Evolutionary conservation across 2,329 filamentous ascomycete genomes (phyloP), one percentile per base, ranked within the genome.

Genomic region (Colletotrichum godetiae): DNA sequence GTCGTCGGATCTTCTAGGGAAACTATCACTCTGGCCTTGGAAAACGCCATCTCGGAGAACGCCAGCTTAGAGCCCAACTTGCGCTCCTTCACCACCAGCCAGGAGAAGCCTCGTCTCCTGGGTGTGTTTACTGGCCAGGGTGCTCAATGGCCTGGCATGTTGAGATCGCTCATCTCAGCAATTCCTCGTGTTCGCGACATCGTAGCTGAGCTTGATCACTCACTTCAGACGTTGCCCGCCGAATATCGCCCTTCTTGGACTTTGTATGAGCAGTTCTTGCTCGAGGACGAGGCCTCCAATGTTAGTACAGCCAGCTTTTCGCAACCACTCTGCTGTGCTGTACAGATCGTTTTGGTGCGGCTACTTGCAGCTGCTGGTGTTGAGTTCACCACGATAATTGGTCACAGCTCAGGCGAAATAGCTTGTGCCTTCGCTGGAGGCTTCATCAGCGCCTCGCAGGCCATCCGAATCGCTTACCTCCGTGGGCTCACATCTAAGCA

Each of bases 351-450:
- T 11, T 67, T 82, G 0, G 75, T 81, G 10, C 76, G 80, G 5
- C 56, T 79, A 3, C 73, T 82, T 0, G 24, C 67, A 0, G 72
- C 77, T 0, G 81, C 81, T 4, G 81, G 81, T 1, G 67, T 87
- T 27, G 58, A 67, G 0, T 81, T 84, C 7, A 42, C 70, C 2
- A 80, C 79, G 1, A 83, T 86, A 0, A 81, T 87, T 2, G 86
- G 87, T 3, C 87, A 88, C 75, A 87, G 86, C 0, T 86, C 84
- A 0, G 87, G 87, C 1, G 87, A 89, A 74, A 88, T 88, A 19
- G 86, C 78, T 0, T 86, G 86, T 0, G 87, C 85, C 0, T 89
- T 88, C 75, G 86, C 87, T 0, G 83, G 85, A 0, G 86, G 86
- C 0, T 78, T 82, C 29, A 67, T 90, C 5, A 66, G 55, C 29